phyloP scores from a whole-genome alignment of 257 asterid species.

The Voacanga thouarsii region DNA sequence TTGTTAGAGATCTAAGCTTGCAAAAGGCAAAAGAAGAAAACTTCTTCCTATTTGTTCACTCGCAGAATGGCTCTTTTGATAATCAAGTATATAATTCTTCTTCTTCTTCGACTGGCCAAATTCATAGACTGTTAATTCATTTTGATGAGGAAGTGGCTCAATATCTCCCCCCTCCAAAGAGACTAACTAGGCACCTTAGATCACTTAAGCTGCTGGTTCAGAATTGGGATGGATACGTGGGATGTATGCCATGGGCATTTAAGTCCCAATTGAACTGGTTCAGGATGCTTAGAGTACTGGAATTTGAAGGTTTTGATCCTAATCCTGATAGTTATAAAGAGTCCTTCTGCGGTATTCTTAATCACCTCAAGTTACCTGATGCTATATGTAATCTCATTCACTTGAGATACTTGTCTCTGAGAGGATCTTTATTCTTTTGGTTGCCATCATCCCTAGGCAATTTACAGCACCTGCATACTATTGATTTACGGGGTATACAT shows the following conservation, averaged over 20 bases:
- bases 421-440: conserved; percentile 33
- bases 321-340: too few relatives aligned
- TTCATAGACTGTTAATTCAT: not conserved
- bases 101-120: not conserved
- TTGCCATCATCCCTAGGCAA: conserved; percentile 39
- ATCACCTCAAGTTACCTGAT: conserved; percentile 11
- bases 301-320: not conserved
- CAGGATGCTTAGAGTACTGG: not conserved
- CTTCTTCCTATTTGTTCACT: not conserved
- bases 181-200: not conserved
- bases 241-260: not conserved
- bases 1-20: conserved; percentile 1
- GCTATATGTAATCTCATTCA: conserved; percentile 40
- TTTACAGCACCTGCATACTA: not conserved
- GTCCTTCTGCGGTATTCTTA: rapidly evolving
- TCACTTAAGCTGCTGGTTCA: not conserved
- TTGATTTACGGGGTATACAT: not conserved
- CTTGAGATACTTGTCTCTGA: conserved; percentile 49
- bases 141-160: not conserved
- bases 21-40: conserved; percentile 7
- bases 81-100: too few relatives aligned
- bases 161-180: not conserved
- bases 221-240: too few relatives aligned
- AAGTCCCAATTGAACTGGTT: not conserved
- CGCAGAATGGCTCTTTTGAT: too few relatives aligned